Evolutionary conservation across 257 asterid genomes (phyloP).

Genomic region (Coffea eugenioides): DNA sequence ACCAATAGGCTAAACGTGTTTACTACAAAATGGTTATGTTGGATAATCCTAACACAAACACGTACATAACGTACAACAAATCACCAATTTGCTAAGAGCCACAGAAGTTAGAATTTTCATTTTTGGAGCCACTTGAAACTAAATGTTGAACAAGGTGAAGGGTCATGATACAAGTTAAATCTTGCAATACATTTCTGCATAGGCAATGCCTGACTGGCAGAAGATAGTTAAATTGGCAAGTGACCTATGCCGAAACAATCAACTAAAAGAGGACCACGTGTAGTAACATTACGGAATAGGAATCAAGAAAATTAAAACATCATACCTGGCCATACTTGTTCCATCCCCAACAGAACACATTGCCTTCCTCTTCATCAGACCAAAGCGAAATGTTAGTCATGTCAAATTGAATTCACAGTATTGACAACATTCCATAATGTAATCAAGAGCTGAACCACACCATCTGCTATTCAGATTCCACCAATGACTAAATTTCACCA

Average conservation of each 20-base stretch:
- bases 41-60: not conserved
- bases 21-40: no score
- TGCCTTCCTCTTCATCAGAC: slow-evolving; percentile 58
- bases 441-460: not conserved
- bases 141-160: not conserved
- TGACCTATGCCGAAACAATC: not conserved
- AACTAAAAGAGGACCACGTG: not conserved
- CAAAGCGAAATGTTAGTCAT: slow-evolving; percentile 20
- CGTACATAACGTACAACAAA: not conserved
- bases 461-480: not conserved
- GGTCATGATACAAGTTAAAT: not conserved
- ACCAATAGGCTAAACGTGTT: not conserved
- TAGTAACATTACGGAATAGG: not conserved
- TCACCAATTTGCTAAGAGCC: not conserved
- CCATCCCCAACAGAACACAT: slow-evolving; percentile 98
- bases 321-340: slow-evolving; percentile 99
- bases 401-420: not conserved
- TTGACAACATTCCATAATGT: not conserved
- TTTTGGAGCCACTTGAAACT: not conserved
- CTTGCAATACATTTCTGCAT: not conserved
- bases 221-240: not conserved
- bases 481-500: not conserved
- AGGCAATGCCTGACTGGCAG: not conserved
- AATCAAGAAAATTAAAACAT: slow-evolving; percentile 2
- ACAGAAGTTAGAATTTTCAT: not conserved